Evolutionary conservation across 176 grass and related monocot species (phyloP).

Genomic region (Oryza nivara): DNA sequence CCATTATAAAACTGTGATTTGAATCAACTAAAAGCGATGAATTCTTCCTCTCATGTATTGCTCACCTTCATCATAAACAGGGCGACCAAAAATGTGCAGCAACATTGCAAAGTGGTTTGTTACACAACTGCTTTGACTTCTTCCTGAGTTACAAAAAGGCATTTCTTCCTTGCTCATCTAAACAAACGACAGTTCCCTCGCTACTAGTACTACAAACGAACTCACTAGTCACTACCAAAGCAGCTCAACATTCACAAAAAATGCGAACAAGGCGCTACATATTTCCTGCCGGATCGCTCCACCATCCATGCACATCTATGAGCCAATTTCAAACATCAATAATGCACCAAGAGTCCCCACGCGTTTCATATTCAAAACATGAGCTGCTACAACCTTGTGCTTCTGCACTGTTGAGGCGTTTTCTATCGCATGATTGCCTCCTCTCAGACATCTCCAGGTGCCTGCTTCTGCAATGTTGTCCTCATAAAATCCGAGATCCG

Average conservation of each 20-base stretch:
- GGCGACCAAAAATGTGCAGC: not conserved
- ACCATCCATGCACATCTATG: not conserved
- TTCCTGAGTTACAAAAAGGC: not conserved
- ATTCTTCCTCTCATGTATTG: too few species aligned
- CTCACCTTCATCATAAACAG: too few species aligned
- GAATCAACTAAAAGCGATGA: too few species aligned
- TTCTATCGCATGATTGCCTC: not conserved
- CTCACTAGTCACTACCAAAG: not conserved
- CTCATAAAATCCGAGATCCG: conserved; percentile 82
- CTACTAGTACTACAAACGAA: not conserved
- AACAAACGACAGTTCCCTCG: not conserved
- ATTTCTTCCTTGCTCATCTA: not conserved
- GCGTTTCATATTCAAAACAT: not conserved
- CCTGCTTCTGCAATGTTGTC: conserved; percentile 62
- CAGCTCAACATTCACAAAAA: not conserved
- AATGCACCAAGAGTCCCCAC: not conserved
- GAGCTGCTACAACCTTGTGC: not conserved
- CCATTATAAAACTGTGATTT: not conserved
- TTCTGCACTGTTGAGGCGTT: not conserved
- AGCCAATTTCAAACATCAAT: not conserved
- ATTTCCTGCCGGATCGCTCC: not conserved
- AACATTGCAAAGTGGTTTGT: not conserved
- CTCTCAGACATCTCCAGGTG: conserved; percentile 30
- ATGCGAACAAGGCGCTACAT: not conserved
- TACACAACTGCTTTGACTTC: not conserved